Evolutionary conservation across 225 moss, liverwort and hornwort genomes (phyloP).

Genomic region (Straminergon stramineum): DNA sequence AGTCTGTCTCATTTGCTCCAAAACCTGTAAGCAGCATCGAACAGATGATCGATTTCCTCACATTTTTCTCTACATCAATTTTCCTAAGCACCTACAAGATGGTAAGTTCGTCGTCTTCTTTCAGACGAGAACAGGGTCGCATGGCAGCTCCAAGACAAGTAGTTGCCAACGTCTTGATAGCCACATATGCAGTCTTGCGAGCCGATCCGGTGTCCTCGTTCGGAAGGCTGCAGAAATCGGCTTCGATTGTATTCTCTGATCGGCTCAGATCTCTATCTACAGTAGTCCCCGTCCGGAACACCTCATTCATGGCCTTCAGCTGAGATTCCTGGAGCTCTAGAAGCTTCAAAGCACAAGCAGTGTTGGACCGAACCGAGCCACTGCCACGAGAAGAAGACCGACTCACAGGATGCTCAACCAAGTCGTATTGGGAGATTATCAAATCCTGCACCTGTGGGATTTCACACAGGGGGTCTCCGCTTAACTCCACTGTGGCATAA

Average conservation of each 20-base stretch:
- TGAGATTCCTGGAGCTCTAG: slow-evolving; percentile 31
- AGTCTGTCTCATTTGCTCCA: slow-evolving; percentile 41
- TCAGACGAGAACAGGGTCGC: slow-evolving; percentile 31
- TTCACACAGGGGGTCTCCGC: slow-evolving; percentile 6
- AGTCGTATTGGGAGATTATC: slow-evolving; percentile 33
- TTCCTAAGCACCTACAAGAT: not conserved
- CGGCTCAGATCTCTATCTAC: not conserved
- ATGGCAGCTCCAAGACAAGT: slow-evolving; percentile 42
- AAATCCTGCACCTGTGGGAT: slow-evolving; percentile 25
- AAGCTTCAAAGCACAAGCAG: slow-evolving; percentile 6
- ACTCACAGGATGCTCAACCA: slow-evolving; percentile 43
- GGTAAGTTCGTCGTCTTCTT: slow-evolving; percentile 22
- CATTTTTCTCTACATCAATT: not conserved
- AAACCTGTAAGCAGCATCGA: slow-evolving; percentile 25
- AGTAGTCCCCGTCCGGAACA: slow-evolving; percentile 6
- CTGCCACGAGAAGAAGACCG: slow-evolving; percentile 33
- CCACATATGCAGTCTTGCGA: slow-evolving; percentile 38
- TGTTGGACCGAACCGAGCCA: slow-evolving; percentile 9
- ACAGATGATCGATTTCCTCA: slow-evolving; percentile 12
- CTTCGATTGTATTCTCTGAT: not conserved
- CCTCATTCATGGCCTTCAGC: slow-evolving; percentile 44
- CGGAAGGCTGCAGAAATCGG: not conserved
- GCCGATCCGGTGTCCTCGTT: slow-evolving; percentile 15
- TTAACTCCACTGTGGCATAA: not conserved
- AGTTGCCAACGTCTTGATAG: slow-evolving; percentile 38